Evolutionary conservation across 1,139 yeast genomes (phyloP), one percentile per base, ranked within the genome.

Genomic region (Sugiyamaella neomexicana): DNA sequence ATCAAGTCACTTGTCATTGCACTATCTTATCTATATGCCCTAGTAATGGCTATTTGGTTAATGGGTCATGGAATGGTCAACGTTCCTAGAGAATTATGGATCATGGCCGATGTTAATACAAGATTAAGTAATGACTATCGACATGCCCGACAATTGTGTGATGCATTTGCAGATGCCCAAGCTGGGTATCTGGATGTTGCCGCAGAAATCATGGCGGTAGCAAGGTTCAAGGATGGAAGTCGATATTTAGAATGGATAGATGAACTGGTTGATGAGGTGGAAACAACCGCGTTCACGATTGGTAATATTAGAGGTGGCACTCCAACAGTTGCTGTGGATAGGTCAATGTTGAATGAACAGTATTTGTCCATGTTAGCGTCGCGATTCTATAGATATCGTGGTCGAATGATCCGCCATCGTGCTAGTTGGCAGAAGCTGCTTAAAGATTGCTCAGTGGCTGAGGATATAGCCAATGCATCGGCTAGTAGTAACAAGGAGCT

Each of bases 1-100:
- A 72, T 88, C 65, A 86, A 85, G 66, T 77, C 85, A 48, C 77
- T 88, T 72, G 77, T 86, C 13, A 86, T 89, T 60, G 93, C 95
- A 0, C 65, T 87, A 29, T 81, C 95, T 0, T 95, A 89, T 67
- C 82, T 87, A n/a, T 89, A 88, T 67, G 81, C 95, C 0, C 76
- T 89, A 65, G 76, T 85, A 1, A 67, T 89, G 46, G 91, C 95
- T 0, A 75, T 87, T 31, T 88, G 95, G 95, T 73, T 89, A 54
- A 83, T 89, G 87, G 89, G 93, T 1, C 93, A 88, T 66, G 96
- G 96, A 0, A 70, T 88, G 53, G 80, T 86, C 23, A 78, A 79
- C 52, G 75, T 87, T 2, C 95, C 96, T 0, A 74, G 88, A 54
- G 70, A 76, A 40, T 69, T 73, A 57, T 85, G 88, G 81, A 70